A percentile compares a stretch with the other conserved stretches of the same genome.
Conservation (phyloP, 2,329 filamentous ascomycete genomes). For the Ophiostoma ulmi region DNA sequence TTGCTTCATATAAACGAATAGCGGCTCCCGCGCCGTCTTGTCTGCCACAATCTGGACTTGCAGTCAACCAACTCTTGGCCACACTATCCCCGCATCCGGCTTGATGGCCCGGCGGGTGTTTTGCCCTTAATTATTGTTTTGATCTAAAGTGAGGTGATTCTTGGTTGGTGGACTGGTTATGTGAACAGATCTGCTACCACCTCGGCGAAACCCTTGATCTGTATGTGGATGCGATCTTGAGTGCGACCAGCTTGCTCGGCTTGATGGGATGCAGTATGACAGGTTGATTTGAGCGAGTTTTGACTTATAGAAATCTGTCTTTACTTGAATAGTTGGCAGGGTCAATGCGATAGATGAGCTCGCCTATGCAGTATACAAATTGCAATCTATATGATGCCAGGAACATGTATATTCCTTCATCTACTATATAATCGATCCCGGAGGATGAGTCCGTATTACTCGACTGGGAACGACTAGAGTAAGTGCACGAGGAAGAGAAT, state of each 20-base stretch:
- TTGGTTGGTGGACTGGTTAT: not conserved
- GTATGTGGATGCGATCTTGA: too few relatives aligned
- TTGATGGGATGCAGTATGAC: too few relatives aligned
- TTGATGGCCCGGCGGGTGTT: not conserved
- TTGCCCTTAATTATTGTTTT: not conserved
- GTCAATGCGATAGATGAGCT: not conserved
- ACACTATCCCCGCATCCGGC: not conserved
- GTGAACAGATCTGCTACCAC: not conserved
- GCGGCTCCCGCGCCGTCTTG: not conserved
- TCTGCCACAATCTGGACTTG: not conserved
- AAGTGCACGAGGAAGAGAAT: not conserved
- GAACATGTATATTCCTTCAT: too few relatives aligned
- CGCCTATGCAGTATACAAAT: not conserved
- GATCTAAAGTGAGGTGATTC: not conserved
- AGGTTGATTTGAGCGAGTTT: too few relatives aligned
- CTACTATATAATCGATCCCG: not conserved
- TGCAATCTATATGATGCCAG: not conserved
- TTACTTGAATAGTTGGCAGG: too few relatives aligned
- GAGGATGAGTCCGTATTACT: constrained; percentile 1
- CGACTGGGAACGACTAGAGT: not conserved
- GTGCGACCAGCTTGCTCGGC: too few relatives aligned
- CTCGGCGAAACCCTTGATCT: too few relatives aligned
- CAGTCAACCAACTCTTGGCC: not conserved
- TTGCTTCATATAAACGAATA: not conserved
- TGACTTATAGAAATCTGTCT: too few relatives aligned